Base-by-base conservation (phyloP, 108 stramenopile genomes). In the Cyclotella cryptica region DNA sequence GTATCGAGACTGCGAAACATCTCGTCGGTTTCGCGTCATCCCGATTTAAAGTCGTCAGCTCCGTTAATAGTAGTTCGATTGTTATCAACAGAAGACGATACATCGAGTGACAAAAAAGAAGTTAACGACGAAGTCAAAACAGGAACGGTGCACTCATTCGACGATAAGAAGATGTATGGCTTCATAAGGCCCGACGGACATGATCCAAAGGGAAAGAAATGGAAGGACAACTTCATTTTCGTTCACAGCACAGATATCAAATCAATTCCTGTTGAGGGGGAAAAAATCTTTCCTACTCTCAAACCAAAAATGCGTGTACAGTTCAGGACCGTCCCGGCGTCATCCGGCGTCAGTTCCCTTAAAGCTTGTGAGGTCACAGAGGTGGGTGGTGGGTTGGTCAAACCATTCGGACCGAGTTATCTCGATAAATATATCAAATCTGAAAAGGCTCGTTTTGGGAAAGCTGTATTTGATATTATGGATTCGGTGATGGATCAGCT, bases 291-390 rank as follows among this genome's bases (percentile, higher is more conserved):
- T 17, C 58, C 67, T 24, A n/a, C 19, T 12, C 27, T 77, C 39
- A 58, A 5, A 24, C 30, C 15, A 39, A 45, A 46, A 46, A 51
- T 67, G 51, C 66, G 75, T 41, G 75, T 77, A 18, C 58, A 67
- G 22, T 77, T 77, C 66, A 77, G 69, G 43, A 66, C 49, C 27
- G 57, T 67, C 73, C 72, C 68, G 22, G 72, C n/a, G 67, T 57
- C 12, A 45, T 55, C 27, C 42, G 60, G 19, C 43, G 4, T 39
- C 13, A 62, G 10, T 10, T 51, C 49, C 18, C 19, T 51, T 19
- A 62, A 22, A 85, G 66, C 61, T 41, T 46, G 15, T 41, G 75
- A 77, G n/a, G 27, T 77, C 18, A 77, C 67, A 13, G 3, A 49
- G 55, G 75, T 40, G 54, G 59, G 64, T 30, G 75, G 75, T 35